Evolutionary conservation across 1,284 basidiomycete species (phyloP).

Genomic region (Trametes sp.): DNA sequence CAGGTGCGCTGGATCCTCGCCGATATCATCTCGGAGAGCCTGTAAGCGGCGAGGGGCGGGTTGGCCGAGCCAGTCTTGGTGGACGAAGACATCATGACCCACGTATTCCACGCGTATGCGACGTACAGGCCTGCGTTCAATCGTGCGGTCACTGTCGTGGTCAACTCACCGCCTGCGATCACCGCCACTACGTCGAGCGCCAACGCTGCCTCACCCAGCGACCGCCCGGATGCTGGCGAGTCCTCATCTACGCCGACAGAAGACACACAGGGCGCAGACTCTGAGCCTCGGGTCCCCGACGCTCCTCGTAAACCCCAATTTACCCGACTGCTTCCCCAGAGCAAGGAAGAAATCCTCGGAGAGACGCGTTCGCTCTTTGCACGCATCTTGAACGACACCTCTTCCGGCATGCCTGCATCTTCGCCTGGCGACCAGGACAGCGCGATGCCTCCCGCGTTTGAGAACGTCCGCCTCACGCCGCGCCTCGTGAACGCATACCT

Average conservation of each 20-base stretch:
- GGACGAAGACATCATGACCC: slow-evolving; percentile 80
- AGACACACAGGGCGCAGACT: background rate
- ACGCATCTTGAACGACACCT: slow-evolving; percentile 66
- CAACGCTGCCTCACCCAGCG: background rate
- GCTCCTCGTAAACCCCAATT: slow-evolving; percentile 40
- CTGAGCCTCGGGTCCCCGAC: slow-evolving; percentile 9
- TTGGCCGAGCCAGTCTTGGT: slow-evolving; percentile 49
- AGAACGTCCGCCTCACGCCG: slow-evolving; percentile 63
- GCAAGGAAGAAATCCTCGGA: slow-evolving; percentile 71
- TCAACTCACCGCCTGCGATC: slow-evolving; percentile 20
- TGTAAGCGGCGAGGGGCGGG: slow-evolving; percentile 30
- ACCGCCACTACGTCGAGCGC: background rate
- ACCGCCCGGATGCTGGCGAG: background rate
- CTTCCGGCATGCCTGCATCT: slow-evolving; percentile 14
- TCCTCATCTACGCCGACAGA: background rate
- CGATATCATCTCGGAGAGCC: slow-evolving; percentile 71
- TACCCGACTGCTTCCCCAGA: slow-evolving; percentile 77
- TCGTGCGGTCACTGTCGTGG: slow-evolving; percentile 52
- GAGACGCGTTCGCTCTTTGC: slow-evolving; percentile 80
- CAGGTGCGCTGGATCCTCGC: slow-evolving; percentile 91
- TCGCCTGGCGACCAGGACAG: slow-evolving; percentile 18
- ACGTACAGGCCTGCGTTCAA: slow-evolving; percentile 78
- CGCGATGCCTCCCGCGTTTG: slow-evolving; percentile 52
- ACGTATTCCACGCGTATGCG: slow-evolving; percentile 91
- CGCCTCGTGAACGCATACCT: slow-evolving; percentile 86